phyloP scores from a whole-genome alignment of 176 grass and related monocot species.

The Lolium multiflorum region DNA sequence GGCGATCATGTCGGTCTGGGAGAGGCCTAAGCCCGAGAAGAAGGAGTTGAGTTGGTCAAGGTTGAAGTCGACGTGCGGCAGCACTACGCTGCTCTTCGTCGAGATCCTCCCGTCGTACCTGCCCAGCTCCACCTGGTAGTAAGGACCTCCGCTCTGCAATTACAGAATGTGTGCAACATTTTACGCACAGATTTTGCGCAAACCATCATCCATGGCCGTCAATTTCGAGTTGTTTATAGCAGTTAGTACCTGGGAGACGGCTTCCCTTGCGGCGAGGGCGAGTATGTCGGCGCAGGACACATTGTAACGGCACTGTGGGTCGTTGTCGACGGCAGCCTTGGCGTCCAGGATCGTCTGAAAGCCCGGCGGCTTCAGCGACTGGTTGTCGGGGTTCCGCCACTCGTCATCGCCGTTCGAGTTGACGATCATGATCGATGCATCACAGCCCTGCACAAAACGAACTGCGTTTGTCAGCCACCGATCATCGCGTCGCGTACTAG shows the following conservation, averaged over 20 bases:
- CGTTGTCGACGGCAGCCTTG: slow-evolving; percentile 68
- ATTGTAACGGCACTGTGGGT: slow-evolving; percentile 57
- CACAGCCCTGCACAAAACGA: slow-evolving; percentile 53
- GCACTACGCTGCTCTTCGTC: slow-evolving; percentile 47
- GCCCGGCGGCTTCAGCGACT: slow-evolving; percentile 58
- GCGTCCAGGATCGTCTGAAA: slow-evolving; percentile 54
- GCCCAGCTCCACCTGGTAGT: slow-evolving; percentile 72
- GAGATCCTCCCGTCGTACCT: slow-evolving; percentile 67
- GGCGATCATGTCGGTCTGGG: slow-evolving; percentile 70
- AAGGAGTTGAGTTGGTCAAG: slow-evolving; percentile 64
- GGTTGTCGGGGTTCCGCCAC: slow-evolving; percentile 53
- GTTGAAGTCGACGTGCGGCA: slow-evolving; percentile 58
- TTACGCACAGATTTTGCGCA: not conserved
- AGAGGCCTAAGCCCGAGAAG: slow-evolving; percentile 60
- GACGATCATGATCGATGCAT: slow-evolving; percentile 70
- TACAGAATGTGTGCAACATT: not conserved
- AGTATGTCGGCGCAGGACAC: slow-evolving; percentile 85
- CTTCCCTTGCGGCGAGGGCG: slow-evolving; percentile 71
- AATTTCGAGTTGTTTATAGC: not conserved
- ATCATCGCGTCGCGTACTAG: too few species aligned
- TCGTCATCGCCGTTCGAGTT: slow-evolving; percentile 65
- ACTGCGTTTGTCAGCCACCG: too few species aligned
- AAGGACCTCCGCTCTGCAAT: slow-evolving; percentile 65
- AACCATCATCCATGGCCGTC: not conserved
- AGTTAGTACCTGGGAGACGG: slow-evolving; percentile 50